A percentile compares a stretch with the other conserved stretches of the same genome.
Evolutionary conservation across 2,329 filamentous ascomycete genomes (phyloP).

Genomic region (Graphium sp.): DNA sequence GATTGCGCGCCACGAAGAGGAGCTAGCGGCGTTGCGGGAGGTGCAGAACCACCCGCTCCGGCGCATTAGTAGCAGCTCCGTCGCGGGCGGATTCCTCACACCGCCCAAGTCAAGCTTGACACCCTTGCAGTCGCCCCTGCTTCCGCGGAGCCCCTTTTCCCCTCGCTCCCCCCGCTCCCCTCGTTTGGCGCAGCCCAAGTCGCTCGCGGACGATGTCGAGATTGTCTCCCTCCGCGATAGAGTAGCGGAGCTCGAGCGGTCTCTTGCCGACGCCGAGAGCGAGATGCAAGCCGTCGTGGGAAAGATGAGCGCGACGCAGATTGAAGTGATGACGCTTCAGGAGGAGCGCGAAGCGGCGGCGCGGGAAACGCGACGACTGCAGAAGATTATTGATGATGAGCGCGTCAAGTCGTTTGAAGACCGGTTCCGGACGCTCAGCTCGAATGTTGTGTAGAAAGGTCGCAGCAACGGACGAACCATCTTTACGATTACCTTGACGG

Average conservation of each 20-base stretch:
- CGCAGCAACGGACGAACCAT: too few species aligned
- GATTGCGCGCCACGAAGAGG: conserved; percentile 70
- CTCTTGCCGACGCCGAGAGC: conserved; percentile 38
- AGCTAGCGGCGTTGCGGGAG: conserved; percentile 59
- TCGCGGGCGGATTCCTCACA: too few species aligned
- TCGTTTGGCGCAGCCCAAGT: conserved; percentile 39
- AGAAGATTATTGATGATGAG: conserved; percentile 48
- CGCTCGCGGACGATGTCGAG: conserved; percentile 55
- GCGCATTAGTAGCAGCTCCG: conserved; percentile 40
- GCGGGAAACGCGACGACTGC: conserved; percentile 51
- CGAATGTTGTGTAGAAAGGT: conserved; percentile 8
- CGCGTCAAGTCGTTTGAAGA: conserved; percentile 32
- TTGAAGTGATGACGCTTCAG: conserved; percentile 68
- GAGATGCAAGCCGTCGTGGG: conserved; percentile 74
- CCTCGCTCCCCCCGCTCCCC: conserved; percentile 22
- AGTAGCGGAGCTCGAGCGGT: conserved; percentile 72
- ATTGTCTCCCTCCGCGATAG: conserved; percentile 61
- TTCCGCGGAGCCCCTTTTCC: conserved; percentile 14
- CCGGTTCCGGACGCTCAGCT: conserved; percentile 16
- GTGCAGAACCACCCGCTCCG: conserved; percentile 62
- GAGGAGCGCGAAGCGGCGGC: conserved; percentile 59
- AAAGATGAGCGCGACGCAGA: conserved; percentile 66
- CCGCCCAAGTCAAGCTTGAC: too few species aligned
- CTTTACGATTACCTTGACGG: too few species aligned
- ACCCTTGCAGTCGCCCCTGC: conserved; percentile 9